These are phyloP conservation scores for Saccharomycopsis hybrid DNA, from an alignment of 1,139 yeast genomes.

Conservation along the genomic window DNA sequence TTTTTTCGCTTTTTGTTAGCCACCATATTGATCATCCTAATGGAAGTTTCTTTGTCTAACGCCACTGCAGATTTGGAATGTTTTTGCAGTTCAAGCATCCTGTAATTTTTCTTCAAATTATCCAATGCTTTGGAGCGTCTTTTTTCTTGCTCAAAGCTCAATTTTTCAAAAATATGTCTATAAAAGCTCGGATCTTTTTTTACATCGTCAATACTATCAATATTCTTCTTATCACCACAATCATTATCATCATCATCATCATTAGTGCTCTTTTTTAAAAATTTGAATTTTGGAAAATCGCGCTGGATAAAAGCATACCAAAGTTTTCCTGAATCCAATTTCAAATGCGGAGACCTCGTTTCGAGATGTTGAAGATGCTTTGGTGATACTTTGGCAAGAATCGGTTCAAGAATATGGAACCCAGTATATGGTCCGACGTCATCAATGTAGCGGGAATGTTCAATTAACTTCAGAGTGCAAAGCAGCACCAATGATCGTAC, in stretches of 20 bases:
- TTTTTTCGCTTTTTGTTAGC: constrained; percentile 3
- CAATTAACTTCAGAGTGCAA: constrained; percentile 8
- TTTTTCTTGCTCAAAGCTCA: neutral
- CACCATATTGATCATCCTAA: constrained; percentile 10
- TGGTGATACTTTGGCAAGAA: constrained; percentile 29
- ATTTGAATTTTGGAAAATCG: constrained; percentile 26
- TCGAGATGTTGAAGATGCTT: constrained; percentile 28
- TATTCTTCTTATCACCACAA: neutral
- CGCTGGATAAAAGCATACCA: constrained; percentile 28
- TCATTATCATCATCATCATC: neutral
- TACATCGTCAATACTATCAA: neutral
- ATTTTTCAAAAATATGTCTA: no score
- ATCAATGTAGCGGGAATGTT: constrained; percentile 3
- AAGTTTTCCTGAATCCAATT: constrained; percentile 25
- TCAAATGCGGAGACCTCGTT: constrained; percentile 27
- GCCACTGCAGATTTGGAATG: constrained; percentile 9
- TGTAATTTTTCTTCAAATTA: constrained; percentile 14
- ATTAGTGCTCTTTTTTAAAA: neutral
- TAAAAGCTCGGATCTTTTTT: no score
- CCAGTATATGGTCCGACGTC: constrained; percentile 14
- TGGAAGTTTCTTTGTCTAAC: constrained; percentile 13
- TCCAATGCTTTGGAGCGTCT: constrained; percentile 15
- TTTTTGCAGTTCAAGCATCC: constrained; percentile 10
- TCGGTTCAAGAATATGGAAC: constrained; percentile 30
- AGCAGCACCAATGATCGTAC: constrained; percentile 6